Evolutionary conservation across 192 early-diverging fungal species (phyloP).

Genomic region (Backusella mclennaniae): DNA sequence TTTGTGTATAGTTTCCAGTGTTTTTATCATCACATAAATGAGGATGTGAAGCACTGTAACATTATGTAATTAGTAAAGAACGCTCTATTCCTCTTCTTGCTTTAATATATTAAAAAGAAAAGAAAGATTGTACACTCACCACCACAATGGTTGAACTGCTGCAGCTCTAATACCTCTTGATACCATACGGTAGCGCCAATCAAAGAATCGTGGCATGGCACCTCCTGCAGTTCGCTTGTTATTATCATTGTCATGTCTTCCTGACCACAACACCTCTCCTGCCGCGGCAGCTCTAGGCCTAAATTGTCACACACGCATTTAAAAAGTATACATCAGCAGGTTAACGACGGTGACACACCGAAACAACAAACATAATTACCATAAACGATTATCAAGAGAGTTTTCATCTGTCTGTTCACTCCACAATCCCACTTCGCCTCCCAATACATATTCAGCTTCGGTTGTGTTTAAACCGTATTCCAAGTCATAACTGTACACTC

Average conservation of each 20-base stretch:
- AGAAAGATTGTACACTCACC: constrained; percentile 10
- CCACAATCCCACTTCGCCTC: constrained; percentile 76
- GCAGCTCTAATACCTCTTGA: constrained; percentile 65
- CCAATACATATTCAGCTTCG: constrained; percentile 59
- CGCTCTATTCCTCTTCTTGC: not conserved
- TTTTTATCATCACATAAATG: not conserved
- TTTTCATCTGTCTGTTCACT: constrained; percentile 67
- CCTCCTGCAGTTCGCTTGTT: constrained; percentile 54
- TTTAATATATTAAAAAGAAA: not conserved
- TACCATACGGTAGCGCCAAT: constrained; percentile 71
- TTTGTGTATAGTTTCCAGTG: not conserved
- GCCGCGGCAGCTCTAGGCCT: constrained; percentile 66
- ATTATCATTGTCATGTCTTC: constrained; percentile 40
- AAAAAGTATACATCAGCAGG: not conserved
- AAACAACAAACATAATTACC: constrained; percentile 34
- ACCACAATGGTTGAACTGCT: constrained; percentile 61
- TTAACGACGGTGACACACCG: not conserved
- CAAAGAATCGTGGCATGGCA: constrained; percentile 63
- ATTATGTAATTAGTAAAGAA: not conserved
- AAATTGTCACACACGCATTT: not conserved
- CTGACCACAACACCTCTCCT: constrained; percentile 58
- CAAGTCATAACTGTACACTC: constrained; percentile 69
- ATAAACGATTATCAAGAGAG: constrained; percentile 63
- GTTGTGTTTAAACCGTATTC: constrained; percentile 46
- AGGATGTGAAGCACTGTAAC: not conserved